phyloP scores from a whole-genome alignment of 768 basidiomycete species.

The Lepiota venenata region DNA sequence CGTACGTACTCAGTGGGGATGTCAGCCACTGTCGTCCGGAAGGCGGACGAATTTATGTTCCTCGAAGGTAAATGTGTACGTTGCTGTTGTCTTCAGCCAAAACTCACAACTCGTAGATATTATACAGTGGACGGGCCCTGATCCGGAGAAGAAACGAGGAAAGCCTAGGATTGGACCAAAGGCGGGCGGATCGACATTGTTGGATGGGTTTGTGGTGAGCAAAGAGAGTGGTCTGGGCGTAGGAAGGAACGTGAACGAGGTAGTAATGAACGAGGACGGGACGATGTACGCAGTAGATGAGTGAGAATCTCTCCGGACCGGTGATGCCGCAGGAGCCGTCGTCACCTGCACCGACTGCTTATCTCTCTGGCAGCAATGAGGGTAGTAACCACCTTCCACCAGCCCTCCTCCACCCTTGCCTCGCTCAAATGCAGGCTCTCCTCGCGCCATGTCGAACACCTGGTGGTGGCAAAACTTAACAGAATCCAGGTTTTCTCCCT shows the following conservation, averaged over 20 bases:
- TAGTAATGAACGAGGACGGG: conserved; percentile 57
- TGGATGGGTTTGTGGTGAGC: conserved; percentile 47
- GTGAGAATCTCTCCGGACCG: conserved; percentile 13
- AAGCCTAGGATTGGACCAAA: conserved; percentile 25
- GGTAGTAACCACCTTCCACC: conserved; percentile 74
- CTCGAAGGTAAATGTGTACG: conserved; percentile 54
- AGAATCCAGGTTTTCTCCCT: conserved; percentile 68
- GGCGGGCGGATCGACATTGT: conserved; percentile 32
- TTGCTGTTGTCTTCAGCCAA: background rate
- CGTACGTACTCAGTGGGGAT: background rate
- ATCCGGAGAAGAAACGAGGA: conserved; percentile 37
- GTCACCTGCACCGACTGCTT: background rate
- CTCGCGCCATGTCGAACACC: conserved; percentile 50
- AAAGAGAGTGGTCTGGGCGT: conserved; percentile 30
- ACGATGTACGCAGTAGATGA: conserved; percentile 45
- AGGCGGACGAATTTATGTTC: conserved; percentile 74
- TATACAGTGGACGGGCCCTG: conserved; percentile 47
- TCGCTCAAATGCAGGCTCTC: conserved; percentile 70
- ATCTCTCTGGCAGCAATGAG: conserved; percentile 32
- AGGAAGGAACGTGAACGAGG: conserved; percentile 57
- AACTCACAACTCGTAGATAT: conserved; percentile 39
- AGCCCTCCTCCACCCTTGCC: conserved; percentile 64
- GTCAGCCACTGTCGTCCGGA: conserved; percentile 58
- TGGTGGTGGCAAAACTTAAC: conserved; percentile 67
- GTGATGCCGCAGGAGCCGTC: conserved; percentile 7